A percentile compares a stretch with the other conserved stretches of the same genome.
These are phyloP conservation scores for Lactuca saligna DNA, from an alignment of 129 eudicot species.

Conservation along the genomic window DNA sequence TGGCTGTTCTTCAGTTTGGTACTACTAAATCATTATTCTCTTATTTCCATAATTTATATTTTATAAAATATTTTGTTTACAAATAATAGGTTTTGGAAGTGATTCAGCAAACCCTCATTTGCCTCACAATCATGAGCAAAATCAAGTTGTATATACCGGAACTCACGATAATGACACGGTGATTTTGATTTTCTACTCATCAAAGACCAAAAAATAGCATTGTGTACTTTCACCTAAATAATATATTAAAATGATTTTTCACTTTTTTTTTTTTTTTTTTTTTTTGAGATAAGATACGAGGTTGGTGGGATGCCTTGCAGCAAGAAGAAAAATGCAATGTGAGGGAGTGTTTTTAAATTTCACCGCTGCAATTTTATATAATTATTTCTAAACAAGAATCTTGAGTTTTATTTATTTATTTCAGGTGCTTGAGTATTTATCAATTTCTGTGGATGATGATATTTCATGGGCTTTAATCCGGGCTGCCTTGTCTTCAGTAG, in stretches of 20 bases:
- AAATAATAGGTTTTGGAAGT: conserved; percentile 80
- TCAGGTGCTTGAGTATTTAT: conserved; percentile 74
- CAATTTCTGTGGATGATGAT: conserved; percentile 56
- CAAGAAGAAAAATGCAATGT: conserved; percentile 77
- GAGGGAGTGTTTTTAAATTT: conserved; percentile 27
- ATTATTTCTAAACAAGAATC: not conserved
- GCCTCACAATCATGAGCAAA: conserved; percentile 90
- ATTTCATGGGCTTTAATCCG: conserved; percentile 82
- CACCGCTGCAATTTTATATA: not conserved
- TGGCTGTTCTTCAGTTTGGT: conserved; percentile 99
- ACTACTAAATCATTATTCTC: conserved; percentile 15
- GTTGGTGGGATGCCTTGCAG: conserved; percentile 88
- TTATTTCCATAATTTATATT: not conserved
- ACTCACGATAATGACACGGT: conserved; percentile 99
- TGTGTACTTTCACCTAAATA: conserved; percentile 1
- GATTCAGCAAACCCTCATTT: conserved; percentile 93
- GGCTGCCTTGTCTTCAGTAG: conserved; percentile 79
- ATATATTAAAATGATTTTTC: not conserved
- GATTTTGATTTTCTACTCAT: conserved; percentile 2
- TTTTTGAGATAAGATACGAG: conserved; percentile 55
- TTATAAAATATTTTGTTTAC: not conserved
- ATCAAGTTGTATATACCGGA: conserved; percentile 96
- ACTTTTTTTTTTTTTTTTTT: conserved; percentile 1
- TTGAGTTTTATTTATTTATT: conserved; percentile 2
- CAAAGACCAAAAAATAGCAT: conserved; percentile 3